A percentile compares a stretch with the other conserved stretches of the same genome.
These are phyloP conservation scores for Citrus sinensis DNA, from an alignment of 345 rosid genomes.

Conservation along the genomic window DVS_A1.0 CM039169.1:8955001-8955500, in stretches of 20 bases:
- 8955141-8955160: background rate
- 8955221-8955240: conserved; percentile 83
- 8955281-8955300: conserved; percentile 97
- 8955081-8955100: background rate
- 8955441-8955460: conserved; percentile 86
- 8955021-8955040: no score
- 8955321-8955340: conserved; percentile 80
- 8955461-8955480: conserved; percentile 87
- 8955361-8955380: background rate
- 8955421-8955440: conserved; percentile 41
- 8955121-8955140: background rate
- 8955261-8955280: conserved; percentile 96
- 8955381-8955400: background rate
- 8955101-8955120: background rate
- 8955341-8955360: conserved; percentile 45
- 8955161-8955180: conserved; percentile 73
- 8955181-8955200: conserved; percentile 88
- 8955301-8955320: conserved; percentile 76
- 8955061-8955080: background rate
- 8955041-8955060: background rate
- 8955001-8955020: no score
- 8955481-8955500: conserved; percentile 89
- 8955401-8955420: background rate
- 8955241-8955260: conserved; percentile 95
- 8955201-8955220: conserved; percentile 84